Conservation (phyloP, 768 basidiomycete species). For the Rhizopogon rudus region DNA sequence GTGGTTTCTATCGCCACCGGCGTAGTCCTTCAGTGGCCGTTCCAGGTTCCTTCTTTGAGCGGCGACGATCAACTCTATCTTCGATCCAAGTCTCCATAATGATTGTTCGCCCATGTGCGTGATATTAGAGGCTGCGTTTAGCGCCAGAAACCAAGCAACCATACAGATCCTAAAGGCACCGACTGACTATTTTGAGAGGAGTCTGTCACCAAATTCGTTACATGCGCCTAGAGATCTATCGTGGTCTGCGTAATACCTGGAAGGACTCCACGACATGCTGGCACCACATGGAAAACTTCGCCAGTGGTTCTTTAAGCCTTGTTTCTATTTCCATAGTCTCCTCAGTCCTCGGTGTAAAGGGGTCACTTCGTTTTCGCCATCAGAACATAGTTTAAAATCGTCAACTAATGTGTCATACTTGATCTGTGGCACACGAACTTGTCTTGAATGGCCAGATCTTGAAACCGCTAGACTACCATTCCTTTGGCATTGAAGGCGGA, state of each 20-base stretch:
- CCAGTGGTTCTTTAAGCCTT: slow-evolving; percentile 27
- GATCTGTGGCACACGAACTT: no score
- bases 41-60: slow-evolving; percentile 17
- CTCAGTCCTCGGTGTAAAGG: slow-evolving; percentile 56
- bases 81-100: slow-evolving; percentile 32
- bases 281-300: slow-evolving; percentile 18
- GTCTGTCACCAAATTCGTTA: no score
- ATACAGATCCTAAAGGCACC: no score
- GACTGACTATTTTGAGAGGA: no score
- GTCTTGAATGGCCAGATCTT: no score
- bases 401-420: no score
- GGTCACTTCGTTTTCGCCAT: slow-evolving; percentile 55
- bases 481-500: no score
- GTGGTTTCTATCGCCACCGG: slow-evolving; percentile 15
- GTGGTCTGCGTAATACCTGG: no score
- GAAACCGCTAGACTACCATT: no score
- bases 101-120: slow-evolving; percentile 25
- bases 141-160: no score
- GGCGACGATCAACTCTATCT: slow-evolving; percentile 17
- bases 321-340: slow-evolving; percentile 33
- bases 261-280: no score
- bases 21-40: slow-evolving; percentile 20
- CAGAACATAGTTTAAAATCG: slow-evolving; percentile 23
- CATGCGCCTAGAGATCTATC: no score
- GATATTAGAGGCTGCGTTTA: slow-evolving; percentile 3